Evolutionary conservation across 1,284 basidiomycete genomes (phyloP), one percentile per base, ranked within the genome.

Genomic region (Ustilago tritici): DNA sequence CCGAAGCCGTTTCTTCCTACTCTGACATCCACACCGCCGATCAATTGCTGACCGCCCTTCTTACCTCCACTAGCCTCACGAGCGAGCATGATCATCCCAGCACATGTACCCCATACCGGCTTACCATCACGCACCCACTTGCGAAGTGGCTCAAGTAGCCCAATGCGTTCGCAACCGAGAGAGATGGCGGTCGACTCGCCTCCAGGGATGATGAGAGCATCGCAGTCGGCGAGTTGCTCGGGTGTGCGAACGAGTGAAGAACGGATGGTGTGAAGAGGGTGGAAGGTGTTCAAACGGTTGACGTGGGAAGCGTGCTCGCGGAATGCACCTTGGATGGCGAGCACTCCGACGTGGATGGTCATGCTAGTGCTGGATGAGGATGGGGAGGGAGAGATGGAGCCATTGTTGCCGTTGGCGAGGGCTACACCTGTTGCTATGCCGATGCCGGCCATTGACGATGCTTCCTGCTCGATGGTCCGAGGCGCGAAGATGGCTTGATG

Each of bases 101-200:
- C 96, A 86, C 96, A 99, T 0, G 95, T 98, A 3, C 96, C 96
- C 94, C 95, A 99, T 0, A 95, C 91, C 0, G 94, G 92, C 80
- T 92, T 56, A 0, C 72, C 93, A 0, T 85, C 53, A 1, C 86
- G 84, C 11, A 87, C 87, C 92, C 89, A 98, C 49, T 90, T 89
- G 47, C 90, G 89, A 6, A 99, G 89, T 1, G 93, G 94, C 32
- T 93, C 91, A 12, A 95, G 87, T 50, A 99, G 89, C 0, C 93
- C 93, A 0, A 92, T 90, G 1, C 93, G 89, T 49, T 91, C 90
- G 2, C 93, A 92, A 2, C 98, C 89, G 34, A 98, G 88, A 1
- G 93, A 92, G 75, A 98, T 98, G 1, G 95, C 95, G 2, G 96
- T 98, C 1, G 94, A 95, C 88, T 98, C 95, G 17, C 89, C 89